Conservation (phyloP, 108 stramenopile genomes). For the Conticribra guillardii region DNA sequence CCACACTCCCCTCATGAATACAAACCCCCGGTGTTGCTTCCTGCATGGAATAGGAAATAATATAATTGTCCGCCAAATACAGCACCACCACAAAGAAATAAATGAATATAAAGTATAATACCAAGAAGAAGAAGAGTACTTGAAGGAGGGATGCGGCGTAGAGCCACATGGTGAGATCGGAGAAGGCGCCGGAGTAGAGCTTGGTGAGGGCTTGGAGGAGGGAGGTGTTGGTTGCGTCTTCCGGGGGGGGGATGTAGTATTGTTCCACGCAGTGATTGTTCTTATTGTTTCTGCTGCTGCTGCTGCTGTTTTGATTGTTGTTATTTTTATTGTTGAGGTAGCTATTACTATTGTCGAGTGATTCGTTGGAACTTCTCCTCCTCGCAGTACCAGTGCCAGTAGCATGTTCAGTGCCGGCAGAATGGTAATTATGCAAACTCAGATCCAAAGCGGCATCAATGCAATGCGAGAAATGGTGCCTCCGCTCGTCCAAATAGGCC, state of each 20-base stretch:
- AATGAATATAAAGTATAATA: constrained; percentile 21
- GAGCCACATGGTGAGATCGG: constrained; percentile 22
- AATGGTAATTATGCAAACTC: too few relatives aligned
- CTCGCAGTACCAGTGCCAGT: too few relatives aligned
- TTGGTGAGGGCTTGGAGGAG: constrained; percentile 17
- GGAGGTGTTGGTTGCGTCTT: neutral
- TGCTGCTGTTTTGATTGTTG: neutral
- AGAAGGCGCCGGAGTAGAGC: constrained; percentile 14
- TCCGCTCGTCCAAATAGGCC: constrained; percentile 11
- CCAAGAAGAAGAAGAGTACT: constrained; percentile 14
- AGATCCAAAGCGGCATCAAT: too few relatives aligned
- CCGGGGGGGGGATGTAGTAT: constrained; percentile 29
- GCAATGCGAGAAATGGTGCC: neutral
- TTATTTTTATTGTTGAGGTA: too few relatives aligned
- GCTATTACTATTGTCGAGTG: too few relatives aligned
- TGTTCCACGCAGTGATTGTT: neutral
- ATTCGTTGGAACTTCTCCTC: too few relatives aligned
- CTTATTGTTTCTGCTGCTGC: neutral
- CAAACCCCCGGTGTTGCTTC: too few relatives aligned
- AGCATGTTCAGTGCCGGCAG: too few relatives aligned
- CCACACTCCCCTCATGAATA: neutral
- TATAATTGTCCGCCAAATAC: constrained; percentile 15
- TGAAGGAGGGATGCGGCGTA: constrained; percentile 33
- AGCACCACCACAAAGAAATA: constrained; percentile 19
- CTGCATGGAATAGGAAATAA: too few relatives aligned